These are phyloP conservation scores for Cadophora luteo-olivacea DNA, from an alignment of 2,329 filamentous ascomycete species.

Conservation along the genomic window DNA sequence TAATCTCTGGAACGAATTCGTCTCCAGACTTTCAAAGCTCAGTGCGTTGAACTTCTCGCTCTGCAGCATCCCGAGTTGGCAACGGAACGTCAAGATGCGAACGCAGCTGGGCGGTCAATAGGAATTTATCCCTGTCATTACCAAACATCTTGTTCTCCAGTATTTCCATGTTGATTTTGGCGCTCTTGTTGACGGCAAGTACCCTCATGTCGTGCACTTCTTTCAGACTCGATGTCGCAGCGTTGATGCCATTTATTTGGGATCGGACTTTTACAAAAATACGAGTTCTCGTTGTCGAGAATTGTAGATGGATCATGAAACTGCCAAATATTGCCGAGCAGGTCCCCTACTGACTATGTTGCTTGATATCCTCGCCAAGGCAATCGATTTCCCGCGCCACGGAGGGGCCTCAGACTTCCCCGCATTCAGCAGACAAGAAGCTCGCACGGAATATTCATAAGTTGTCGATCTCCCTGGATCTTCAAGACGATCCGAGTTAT, in stretches of 20 bases:
- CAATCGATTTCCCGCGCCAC: neutral
- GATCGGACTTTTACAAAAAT: neutral
- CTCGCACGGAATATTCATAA: neutral
- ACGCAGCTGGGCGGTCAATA: neutral
- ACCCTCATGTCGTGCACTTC: conserved; percentile 5
- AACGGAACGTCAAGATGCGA: neutral
- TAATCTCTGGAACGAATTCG: neutral
- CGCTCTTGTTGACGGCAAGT: neutral
- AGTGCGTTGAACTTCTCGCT: neutral
- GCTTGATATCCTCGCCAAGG: too few relatives aligned
- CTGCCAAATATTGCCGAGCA: too few relatives aligned
- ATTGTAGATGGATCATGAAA: too few relatives aligned
- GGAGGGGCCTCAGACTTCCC: neutral
- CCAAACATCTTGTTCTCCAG: neutral
- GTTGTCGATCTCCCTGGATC: neutral
- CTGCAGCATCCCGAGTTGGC: neutral
- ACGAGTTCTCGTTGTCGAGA: neutral
- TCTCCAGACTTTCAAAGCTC: conserved; percentile 3
- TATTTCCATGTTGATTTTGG: too few relatives aligned
- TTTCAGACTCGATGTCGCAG: neutral
- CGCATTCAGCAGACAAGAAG: neutral
- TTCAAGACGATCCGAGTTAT: too few relatives aligned
- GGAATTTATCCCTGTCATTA: neutral
- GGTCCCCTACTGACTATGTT: too few relatives aligned
- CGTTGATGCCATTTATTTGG: neutral